These are phyloP conservation scores for Coemansia aciculifera DNA, from an alignment of 192 early-diverging fungal species.

Conservation along the genomic window DNA sequence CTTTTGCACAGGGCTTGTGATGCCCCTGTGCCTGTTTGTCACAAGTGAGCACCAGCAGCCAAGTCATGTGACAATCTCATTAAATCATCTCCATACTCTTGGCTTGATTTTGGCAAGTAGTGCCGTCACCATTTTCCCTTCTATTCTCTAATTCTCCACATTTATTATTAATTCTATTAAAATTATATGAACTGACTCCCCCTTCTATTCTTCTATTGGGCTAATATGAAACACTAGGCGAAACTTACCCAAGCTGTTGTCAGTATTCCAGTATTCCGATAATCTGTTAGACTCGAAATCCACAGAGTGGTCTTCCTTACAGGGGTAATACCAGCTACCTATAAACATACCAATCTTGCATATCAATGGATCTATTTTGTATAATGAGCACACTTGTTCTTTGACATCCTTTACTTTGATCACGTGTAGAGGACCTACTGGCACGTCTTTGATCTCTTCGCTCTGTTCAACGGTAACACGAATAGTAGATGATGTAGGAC, in stretches of 20 bases:
- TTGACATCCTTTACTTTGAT: neutral
- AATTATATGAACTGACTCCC: too few species aligned
- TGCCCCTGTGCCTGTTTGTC: neutral
- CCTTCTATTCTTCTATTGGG: neutral
- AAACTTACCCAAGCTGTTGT: neutral
- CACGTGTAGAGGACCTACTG: neutral
- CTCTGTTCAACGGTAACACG: neutral
- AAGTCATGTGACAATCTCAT: neutral
- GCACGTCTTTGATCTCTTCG: neutral
- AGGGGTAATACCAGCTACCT: neutral
- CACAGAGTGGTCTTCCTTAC: neutral
- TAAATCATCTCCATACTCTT: neutral
- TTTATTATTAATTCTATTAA: neutral
- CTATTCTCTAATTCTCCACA: neutral
- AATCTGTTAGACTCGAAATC: neutral
- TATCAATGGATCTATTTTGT: neutral
- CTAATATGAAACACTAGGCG: neutral
- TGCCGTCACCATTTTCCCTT: neutral
- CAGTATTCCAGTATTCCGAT: neutral
- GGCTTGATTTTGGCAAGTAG: too few species aligned
- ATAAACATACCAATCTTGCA: neutral
- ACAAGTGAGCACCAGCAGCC: neutral
- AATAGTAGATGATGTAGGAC: neutral
- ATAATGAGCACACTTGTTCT: neutral
- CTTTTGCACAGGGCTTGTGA: neutral